Evolutionary conservation across 768 basidiomycete genomes (phyloP).

Genomic region (Filobasidium floriforme): DNA sequence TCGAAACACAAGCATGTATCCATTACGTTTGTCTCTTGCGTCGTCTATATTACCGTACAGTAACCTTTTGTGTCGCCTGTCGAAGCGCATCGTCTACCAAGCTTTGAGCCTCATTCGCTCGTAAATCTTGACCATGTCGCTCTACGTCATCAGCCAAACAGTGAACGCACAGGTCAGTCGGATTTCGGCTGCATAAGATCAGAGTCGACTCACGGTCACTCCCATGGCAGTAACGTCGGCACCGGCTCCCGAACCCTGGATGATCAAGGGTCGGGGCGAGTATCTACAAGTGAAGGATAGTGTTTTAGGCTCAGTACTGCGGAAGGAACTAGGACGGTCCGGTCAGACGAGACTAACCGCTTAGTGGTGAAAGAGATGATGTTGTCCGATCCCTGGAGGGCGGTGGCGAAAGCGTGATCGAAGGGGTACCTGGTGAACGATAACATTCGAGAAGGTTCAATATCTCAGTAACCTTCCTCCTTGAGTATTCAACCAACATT

Average conservation of each 20-base stretch:
- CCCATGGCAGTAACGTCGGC: slow-evolving; percentile 98
- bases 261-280: slow-evolving; percentile 73
- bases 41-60: too few species aligned
- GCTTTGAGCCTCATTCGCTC: slow-evolving; percentile 35
- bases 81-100: slow-evolving; percentile 8
- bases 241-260: slow-evolving; percentile 96
- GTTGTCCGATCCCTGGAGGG: slow-evolving; percentile 92
- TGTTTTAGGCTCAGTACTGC: background rate
- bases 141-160: too few species aligned
- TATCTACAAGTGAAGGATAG: slow-evolving; percentile 48
- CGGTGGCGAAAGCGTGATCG: slow-evolving; percentile 89
- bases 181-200: too few species aligned
- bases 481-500: too few species aligned
- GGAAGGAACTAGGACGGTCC: background rate
- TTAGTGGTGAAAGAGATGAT: slow-evolving; percentile 96
- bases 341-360: slow-evolving; percentile 45
- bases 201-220: slow-evolving; percentile 56
- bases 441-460: background rate
- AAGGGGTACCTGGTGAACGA: slow-evolving; percentile 64
- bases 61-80: too few species aligned
- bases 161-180: too few species aligned
- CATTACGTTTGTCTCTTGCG: too few species aligned
- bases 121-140: slow-evolving; percentile 61
- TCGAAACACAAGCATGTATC: too few species aligned
- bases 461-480: background rate